A percentile compares a stretch with the other conserved stretches of the same genome.
Conservation (phyloP, 495 filamentous ascomycete genomes). For the Penicillium chermesinum region DNA sequence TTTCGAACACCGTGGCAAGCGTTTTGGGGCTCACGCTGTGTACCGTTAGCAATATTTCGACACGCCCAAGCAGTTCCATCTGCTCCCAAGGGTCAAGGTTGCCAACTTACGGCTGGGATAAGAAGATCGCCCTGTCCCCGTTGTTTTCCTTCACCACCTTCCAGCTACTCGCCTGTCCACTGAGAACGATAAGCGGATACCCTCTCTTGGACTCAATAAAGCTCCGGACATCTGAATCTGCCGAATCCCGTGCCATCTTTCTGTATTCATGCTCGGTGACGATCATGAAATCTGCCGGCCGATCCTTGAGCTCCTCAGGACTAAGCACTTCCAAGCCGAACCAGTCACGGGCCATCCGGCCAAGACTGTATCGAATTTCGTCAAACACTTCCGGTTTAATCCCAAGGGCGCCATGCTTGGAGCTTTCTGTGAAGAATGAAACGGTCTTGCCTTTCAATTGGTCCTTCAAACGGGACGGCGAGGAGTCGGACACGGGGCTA, state of each 20-base stretch:
- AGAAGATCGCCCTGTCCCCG: constrained; percentile 16
- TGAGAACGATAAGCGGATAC: constrained; percentile 20
- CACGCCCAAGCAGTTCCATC: too few species aligned
- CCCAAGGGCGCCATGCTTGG: constrained; percentile 9
- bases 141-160: constrained; percentile 12
- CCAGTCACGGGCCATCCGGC: constrained; percentile 26
- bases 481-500: too few species aligned
- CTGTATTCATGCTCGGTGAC: constrained; percentile 23
- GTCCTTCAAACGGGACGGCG: too few species aligned
- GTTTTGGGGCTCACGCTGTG: constrained; percentile 23
- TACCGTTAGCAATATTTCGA: not conserved
- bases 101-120: constrained; percentile 21
- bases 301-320: constrained; percentile 18
- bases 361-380: constrained; percentile 12
- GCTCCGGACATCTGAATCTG: constrained; percentile 5
- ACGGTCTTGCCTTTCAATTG: constrained; percentile 20
- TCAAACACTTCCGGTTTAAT: constrained; percentile 13
- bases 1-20: constrained; percentile 15
- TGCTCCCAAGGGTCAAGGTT: not conserved
- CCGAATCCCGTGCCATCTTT: constrained; percentile 1
- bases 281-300: constrained; percentile 15
- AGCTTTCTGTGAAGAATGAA: constrained; percentile 19
- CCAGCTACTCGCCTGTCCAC: constrained; percentile 16
- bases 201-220: constrained; percentile 6
- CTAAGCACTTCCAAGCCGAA: constrained; percentile 28